Base-by-base conservation (phyloP, 371 early-diverging fungal genomes). In the Syncephalastrum racemosum region DNA sequence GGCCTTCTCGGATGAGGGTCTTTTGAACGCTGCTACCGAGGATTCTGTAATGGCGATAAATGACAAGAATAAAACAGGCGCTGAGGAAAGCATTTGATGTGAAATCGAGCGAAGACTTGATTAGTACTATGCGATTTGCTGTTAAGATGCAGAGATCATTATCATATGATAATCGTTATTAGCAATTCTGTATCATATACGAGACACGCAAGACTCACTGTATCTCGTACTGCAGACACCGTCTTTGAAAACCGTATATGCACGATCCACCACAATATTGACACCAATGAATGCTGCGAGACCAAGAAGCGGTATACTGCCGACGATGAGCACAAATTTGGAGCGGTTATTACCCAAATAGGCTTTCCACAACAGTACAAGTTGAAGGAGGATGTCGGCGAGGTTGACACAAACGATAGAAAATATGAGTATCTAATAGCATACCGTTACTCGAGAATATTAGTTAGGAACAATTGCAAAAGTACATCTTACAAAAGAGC, bases 321-420 rank as follows among this genome's bases (percentile, higher is more conserved):
- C 79, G 6, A 75, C 14, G 1, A 56, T 1, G 0, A 78, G 47
- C 8, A 78, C 60, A 2, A 66, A 3, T 43, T 66, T 72, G 4
- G 75, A 75, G 20, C 71, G 67, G 48, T 69, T 67, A 36, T 74
- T 71, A 1, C 79, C 75, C 19, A 78, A 53, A 40, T 69, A 78
- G 0, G 79, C 79, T 52, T 75, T 78, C 75, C 79, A 78, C 22
- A 78, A 25, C 2, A 78, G 52, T 0, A 78, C 71, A 14, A 62
- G 51, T 46, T 75, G 75, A 19, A 78, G 49, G 4, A 66, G 41
- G 25, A 78, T 69, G 19, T 78, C 71, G 1, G 60, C 73, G 22
- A 67, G 2, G 62, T 78, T 78, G 19, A 78, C 75, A 12, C 69
- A 68, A 6, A 78, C 54, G 4, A 78, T 59, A 31, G 79, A 78